Evolutionary conservation across 2,329 filamentous ascomycete species (phyloP).

Genomic region (Coniochaeta sp.): DNA sequence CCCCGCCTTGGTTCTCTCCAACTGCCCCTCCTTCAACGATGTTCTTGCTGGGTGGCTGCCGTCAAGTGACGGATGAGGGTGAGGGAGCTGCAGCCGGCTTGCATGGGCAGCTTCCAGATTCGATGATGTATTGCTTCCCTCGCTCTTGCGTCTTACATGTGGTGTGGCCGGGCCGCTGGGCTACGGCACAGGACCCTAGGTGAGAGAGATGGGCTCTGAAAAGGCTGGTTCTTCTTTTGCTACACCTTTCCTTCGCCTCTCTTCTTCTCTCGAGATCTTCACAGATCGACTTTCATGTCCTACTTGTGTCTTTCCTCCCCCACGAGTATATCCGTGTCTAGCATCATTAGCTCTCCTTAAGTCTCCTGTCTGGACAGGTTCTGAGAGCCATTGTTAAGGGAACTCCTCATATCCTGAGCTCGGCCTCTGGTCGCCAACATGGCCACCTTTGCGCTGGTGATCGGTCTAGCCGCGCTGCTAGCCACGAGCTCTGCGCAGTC

Average conservation of each 20-base stretch:
- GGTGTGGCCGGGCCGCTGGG: not conserved
- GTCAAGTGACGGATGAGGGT: not conserved
- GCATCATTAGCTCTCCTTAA: too few species aligned
- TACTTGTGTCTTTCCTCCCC: slow-evolving; percentile 61
- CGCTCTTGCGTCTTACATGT: not conserved
- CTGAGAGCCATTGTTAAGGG: too few species aligned
- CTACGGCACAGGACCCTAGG: too few species aligned
- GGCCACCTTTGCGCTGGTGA: slow-evolving; percentile 12
- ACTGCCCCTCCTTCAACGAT: not conserved
- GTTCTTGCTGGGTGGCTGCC: not conserved
- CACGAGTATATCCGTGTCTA: slow-evolving; percentile 78
- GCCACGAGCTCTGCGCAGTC: slow-evolving; percentile 22
- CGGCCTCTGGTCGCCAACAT: slow-evolving; percentile 9
- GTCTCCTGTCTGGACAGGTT: too few species aligned
- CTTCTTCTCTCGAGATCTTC: too few species aligned
- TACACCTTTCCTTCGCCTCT: not conserved
- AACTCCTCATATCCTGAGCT: too few species aligned
- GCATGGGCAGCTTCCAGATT: not conserved
- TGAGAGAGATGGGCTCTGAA: not conserved
- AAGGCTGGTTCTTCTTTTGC: not conserved
- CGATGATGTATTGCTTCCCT: not conserved
- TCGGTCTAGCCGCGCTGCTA: slow-evolving; percentile 16
- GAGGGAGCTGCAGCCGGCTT: not conserved
- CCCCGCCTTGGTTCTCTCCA: not conserved
- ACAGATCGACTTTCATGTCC: too few species aligned